Evolutionary conservation across 768 basidiomycete genomes (phyloP), one percentile per base, ranked within the genome.

Genomic region (Cyclocybe cylindracea): DNA sequence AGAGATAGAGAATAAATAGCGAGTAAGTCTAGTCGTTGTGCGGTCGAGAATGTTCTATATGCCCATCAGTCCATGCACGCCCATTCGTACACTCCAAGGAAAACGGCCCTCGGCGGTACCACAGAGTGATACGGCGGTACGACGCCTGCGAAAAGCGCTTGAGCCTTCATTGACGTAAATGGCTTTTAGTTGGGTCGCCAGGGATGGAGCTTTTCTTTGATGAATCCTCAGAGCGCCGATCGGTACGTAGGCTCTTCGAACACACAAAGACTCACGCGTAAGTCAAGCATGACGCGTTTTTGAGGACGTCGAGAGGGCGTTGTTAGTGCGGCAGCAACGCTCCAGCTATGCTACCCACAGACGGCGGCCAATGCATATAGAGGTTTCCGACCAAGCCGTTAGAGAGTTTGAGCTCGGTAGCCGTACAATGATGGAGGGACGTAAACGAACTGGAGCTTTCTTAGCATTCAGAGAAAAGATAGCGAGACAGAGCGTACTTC

Each of bases 71-170:
- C 77, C 72, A 60, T 80, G 75, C 3, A 86, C 74, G 1, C 83
- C 81, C 84, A 87, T 67, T 99, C 96, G 61, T 98, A 99, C 43
- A 93, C 87, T n/a, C 97, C 97, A 19, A 99, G 77, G 68, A 99
- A 99, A 0, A 98, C 93, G 0, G 95, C 94, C 2, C 97, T 97
- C 97, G 2, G 91, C 86, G 2, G 93, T 63, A 99, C 89, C 96
- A 98, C 46, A 97, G 66, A 36, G 95, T n/a, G n/a, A n/a, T 98
- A 65, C 97, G 82, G 19, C n/a, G 96, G 96, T 7, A 95, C 79
- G 38, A 89, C 81, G 9, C 97, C 97, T 5, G 89, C 71, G 64
- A 96, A 98, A 4, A 99, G 74, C 3, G 91, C 91, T 31, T 66
- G 73, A 46, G 3, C 97, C 96, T 67, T 96, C 96, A 0, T 68